Base-by-base conservation (phyloP, 495 filamentous ascomycete species). In the Sabuloglossum arenarium region DNA sequence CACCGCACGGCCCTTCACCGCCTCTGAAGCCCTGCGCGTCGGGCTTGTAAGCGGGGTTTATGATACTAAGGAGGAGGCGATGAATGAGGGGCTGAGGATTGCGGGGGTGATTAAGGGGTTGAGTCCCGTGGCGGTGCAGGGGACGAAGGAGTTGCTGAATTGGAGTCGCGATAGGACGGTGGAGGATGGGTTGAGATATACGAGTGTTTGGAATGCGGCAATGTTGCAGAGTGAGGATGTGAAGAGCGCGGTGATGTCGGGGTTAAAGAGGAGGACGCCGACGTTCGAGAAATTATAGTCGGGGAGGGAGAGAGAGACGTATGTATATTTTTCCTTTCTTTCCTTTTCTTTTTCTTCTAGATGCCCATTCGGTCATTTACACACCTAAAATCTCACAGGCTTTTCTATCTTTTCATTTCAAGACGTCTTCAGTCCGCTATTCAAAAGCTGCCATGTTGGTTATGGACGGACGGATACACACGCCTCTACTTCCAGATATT, bases 101-200 rank as follows among this genome's bases (percentile, higher is more conserved):
- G 88, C 84, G 8, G 66, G 60, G 12, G 57, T 80, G 62, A 78
- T 97, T 19, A 83, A 84, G 34, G 68, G 63, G 5, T 96, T 97
- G 76, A 93, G 86, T 62, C 91, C 91, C 0, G 79, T 98, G 24
- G 91, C 88, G 0, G 86, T 94, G 59, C 81, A 90, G 70, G 85
- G 88, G 3, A 97, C 91, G 23, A 98, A 98, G 73, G 84, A 94
- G 67, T 63, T 97, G 53, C 64, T 98, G 66, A 94, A 97, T 68
- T 89, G 80, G 63, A 82, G 80, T 45, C 73, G 88, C 61, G 90
- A 93, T 68, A 76, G 86, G 63, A 70, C 75, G 0, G 80, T 93
- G 11, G 76, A 75, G 54, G 87, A 94, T 62, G 88, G 83, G 25
- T 69, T 98, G 64, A 75, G 78, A 52, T 96, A 94, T 71, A 91